phyloP scores from a whole-genome alignment of 495 filamentous ascomycete genomes.

The Hamigera avellanea region DNA sequence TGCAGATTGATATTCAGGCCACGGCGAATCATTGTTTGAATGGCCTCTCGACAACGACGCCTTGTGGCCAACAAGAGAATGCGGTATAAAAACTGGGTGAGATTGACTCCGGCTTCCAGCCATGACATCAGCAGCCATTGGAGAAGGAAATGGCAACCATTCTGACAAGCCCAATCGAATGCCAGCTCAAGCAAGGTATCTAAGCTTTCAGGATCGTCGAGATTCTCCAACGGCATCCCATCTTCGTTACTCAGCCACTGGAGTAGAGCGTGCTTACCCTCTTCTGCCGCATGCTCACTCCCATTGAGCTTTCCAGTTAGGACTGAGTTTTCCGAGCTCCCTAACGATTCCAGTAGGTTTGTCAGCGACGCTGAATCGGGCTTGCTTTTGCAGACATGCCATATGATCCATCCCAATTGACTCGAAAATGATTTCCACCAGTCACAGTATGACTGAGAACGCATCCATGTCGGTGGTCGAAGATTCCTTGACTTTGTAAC shows the following conservation, averaged over 20 bases:
- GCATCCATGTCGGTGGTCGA: conserved; percentile 6
- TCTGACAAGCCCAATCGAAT: conserved; percentile 7
- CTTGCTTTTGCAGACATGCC: conserved; percentile 10
- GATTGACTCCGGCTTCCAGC: neutral
- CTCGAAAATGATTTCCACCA: conserved; percentile 12
- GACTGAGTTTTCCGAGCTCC: neutral
- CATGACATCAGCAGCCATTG: conserved; percentile 5
- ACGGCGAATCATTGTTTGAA: neutral
- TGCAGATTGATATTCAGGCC: conserved; percentile 4
- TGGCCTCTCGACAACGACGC: neutral
- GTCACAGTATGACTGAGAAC: neutral
- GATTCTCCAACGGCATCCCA: conserved; percentile 1
- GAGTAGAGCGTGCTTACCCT: conserved; percentile 2
- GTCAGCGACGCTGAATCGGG: conserved; percentile 3
- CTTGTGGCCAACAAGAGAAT: conserved; percentile 1
- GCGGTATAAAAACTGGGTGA: conserved; percentile 1
- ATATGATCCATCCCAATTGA: conserved; percentile 21
- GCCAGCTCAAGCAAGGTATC: neutral
- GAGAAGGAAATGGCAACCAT: neutral
- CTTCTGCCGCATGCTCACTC: neutral
- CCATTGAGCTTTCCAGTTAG: neutral
- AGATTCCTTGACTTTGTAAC: neutral
- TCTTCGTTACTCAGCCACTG: conserved; percentile 5
- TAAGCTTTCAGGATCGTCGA: neutral
- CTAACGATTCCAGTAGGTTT: conserved; percentile 1